A percentile compares a stretch with the other conserved stretches of the same genome.
Conservation (phyloP, 2,329 filamentous ascomycete genomes). For the Trichoderma koningii region DNA sequence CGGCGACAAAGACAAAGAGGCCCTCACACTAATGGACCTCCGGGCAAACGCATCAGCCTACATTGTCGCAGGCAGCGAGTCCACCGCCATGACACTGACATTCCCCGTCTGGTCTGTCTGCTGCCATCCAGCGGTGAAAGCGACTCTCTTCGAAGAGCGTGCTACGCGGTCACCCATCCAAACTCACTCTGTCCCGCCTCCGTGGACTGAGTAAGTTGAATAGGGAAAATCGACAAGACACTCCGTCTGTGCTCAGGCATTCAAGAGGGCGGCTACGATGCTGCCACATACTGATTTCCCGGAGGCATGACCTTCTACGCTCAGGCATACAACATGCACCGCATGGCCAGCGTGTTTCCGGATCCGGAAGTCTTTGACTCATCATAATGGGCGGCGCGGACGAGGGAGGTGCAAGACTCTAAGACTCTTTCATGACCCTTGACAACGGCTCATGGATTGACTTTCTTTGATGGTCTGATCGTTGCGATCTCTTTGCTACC, state of each 20-base stretch:
- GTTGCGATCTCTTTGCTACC: constrained; percentile 32
- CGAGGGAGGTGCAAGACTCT: constrained; percentile 45
- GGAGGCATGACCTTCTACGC: constrained; percentile 1
- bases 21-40: constrained; percentile 40
- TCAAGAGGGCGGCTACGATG: neutral
- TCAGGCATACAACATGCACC: constrained; percentile 13
- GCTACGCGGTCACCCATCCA: constrained; percentile 38
- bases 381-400: constrained; percentile 27
- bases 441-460: neutral
- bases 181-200: neutral
- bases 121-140: constrained; percentile 35
- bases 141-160: constrained; percentile 41
- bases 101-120: constrained; percentile 49
- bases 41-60: constrained; percentile 45
- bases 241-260: constrained; percentile 21
- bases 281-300: constrained; percentile 3
- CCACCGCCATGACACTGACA: constrained; percentile 52
- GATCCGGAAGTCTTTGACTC: constrained; percentile 13
- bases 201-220: neutral
- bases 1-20: constrained; percentile 38
- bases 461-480: constrained; percentile 41
- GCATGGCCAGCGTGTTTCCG: neutral
- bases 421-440: constrained; percentile 41
- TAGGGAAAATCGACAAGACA: constrained; percentile 21
- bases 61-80: constrained; percentile 56